These are phyloP conservation scores for Pestalotiopsis sp. DNA, from an alignment of 2,329 filamentous ascomycete genomes.

Conservation along the genomic window DNA sequence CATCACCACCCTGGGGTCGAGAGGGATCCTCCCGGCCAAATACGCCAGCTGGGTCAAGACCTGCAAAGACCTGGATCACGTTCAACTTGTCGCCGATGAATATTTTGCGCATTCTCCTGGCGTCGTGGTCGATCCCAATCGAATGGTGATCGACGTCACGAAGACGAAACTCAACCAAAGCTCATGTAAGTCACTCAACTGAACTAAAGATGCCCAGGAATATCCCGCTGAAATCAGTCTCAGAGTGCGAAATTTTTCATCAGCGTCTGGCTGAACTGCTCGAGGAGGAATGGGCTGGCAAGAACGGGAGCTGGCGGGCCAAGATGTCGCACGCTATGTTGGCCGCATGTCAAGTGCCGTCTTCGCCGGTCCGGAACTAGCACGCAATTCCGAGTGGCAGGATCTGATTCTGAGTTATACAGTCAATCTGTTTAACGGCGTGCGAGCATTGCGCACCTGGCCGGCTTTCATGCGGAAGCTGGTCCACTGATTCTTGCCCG, in stretches of 20 bases:
- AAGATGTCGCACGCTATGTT: not conserved
- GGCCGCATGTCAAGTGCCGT: not conserved
- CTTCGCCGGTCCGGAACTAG: not conserved
- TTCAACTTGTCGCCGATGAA: not conserved
- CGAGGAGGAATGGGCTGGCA: not conserved
- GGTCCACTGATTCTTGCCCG: constrained; percentile 1
- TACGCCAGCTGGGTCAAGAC: not conserved
- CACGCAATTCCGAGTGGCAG: not conserved
- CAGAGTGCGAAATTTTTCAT: not conserved
- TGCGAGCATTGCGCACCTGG: not conserved
- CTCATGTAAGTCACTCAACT: not conserved
- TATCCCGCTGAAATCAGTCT: not conserved
- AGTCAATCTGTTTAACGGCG: not conserved
- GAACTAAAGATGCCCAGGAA: not conserved
- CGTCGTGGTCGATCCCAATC: not conserved
- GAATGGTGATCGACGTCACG: not conserved
- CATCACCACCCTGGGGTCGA: not conserved
- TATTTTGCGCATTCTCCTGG: not conserved
- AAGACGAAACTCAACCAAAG: not conserved
- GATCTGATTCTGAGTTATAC: not conserved
- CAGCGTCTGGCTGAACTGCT: not conserved
- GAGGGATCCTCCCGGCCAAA: not conserved
- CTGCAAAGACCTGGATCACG: not conserved
- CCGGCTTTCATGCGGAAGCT: not conserved
- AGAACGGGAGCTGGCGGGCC: not conserved